Conservation (phyloP, 495 filamentous ascomycete species). For the Hypoxylon perforatum region DNA sequence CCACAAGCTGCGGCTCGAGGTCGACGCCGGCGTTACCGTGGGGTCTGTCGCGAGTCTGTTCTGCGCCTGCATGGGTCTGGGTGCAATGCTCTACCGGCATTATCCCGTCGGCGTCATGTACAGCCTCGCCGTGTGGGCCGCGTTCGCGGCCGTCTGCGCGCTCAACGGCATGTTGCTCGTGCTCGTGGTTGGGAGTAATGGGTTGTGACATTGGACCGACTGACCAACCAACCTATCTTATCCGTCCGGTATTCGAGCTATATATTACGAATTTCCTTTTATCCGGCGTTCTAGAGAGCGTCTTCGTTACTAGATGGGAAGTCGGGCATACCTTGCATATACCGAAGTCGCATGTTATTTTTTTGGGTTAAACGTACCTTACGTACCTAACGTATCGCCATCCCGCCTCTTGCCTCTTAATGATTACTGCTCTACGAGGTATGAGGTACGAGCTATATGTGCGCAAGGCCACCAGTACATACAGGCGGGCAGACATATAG, state of each 20-base stretch:
- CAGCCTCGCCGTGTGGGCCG: slow-evolving; percentile 53
- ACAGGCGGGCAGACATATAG: too few relatives aligned
- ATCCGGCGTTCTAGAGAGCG: slow-evolving; percentile 7
- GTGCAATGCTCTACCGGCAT: slow-evolving; percentile 58
- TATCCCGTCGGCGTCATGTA: slow-evolving; percentile 55
- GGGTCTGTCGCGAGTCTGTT: slow-evolving; percentile 66
- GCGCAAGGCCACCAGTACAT: too few relatives aligned
- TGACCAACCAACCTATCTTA: not conserved
- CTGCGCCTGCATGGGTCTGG: slow-evolving; percentile 65
- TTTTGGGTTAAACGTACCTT: too few relatives aligned
- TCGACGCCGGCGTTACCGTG: slow-evolving; percentile 69
- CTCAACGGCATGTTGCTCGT: slow-evolving; percentile 63
- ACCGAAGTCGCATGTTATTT: slow-evolving; percentile 14
- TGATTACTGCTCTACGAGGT: too few relatives aligned
- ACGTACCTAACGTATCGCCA: too few relatives aligned
- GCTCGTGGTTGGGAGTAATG: slow-evolving; percentile 54
- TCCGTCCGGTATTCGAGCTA: too few relatives aligned
- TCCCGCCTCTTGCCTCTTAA: too few relatives aligned
- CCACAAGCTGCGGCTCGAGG: slow-evolving; percentile 63
- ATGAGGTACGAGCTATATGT: too few relatives aligned
- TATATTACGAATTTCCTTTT: not conserved
- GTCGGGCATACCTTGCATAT: slow-evolving; percentile 20
- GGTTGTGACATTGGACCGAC: slow-evolving; percentile 36
- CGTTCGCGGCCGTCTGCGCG: slow-evolving; percentile 60
- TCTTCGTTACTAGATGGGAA: slow-evolving; percentile 14